These are phyloP conservation scores for Pichia sp. DNA, from an alignment of 1,139 yeast species.

Conservation along the genomic window DNA sequence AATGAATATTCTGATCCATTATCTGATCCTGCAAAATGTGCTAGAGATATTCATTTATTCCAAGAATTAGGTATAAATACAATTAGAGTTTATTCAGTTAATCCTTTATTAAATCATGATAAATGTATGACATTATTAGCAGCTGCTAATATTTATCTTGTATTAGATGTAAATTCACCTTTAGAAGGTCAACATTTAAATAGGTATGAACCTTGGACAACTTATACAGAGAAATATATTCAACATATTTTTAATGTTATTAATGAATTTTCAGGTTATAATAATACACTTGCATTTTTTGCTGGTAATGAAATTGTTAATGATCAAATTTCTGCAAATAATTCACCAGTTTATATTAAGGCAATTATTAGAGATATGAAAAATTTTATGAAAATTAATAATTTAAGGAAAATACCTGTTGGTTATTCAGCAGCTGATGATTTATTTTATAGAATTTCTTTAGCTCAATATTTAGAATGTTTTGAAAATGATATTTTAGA, in stretches of 20 bases:
- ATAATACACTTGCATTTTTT: conserved; percentile 86
- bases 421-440: conserved; percentile 98
- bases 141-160: conserved; percentile 82
- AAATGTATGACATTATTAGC: conserved; percentile 88
- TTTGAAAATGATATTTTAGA: conserved; percentile 45
- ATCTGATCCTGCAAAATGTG: conserved; percentile 60
- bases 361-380: conserved; percentile 79
- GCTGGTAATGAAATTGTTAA: conserved; percentile 93
- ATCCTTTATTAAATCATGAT: conserved; percentile 79
- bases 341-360: conserved; percentile 65
- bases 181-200: conserved; percentile 67
- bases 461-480: conserved; percentile 80
- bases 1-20: conserved; percentile 56
- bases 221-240: conserved; percentile 63
- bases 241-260: conserved; percentile 73
- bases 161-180: conserved; percentile 89
- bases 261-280: conserved; percentile 75
- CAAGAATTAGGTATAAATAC: conserved; percentile 78
- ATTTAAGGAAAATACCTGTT: conserved; percentile 69
- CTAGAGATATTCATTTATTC: conserved; percentile 66
- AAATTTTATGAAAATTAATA: conserved; percentile 49
- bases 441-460: conserved; percentile 60
- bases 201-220: conserved; percentile 83
- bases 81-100: conserved; percentile 77
- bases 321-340: conserved; percentile 64